Conservation (phyloP, 257 asterid species). For the Solanum neorickii region DNA sequence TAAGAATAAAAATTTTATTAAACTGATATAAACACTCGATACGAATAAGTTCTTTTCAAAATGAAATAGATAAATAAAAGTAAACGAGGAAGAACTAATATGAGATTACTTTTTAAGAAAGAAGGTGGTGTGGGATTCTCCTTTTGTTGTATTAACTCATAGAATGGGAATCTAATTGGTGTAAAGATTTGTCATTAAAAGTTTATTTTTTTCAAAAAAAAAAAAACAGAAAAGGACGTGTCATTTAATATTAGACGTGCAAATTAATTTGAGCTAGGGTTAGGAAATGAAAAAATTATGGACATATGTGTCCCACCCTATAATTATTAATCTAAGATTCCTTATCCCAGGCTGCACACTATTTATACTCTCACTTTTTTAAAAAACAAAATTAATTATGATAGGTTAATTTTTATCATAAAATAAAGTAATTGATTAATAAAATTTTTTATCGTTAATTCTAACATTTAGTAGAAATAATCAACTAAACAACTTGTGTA, state of each 20-base stretch:
- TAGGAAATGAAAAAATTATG: neutral
- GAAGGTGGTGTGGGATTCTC: conserved; percentile 3
- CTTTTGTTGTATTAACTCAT: neutral
- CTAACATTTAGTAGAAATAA: neutral
- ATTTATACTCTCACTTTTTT: neutral
- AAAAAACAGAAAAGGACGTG: neutral
- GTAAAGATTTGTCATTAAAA: conserved; percentile 1
- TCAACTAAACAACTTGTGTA: neutral
- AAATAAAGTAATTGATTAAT: too few species aligned
- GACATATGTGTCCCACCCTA: conserved; percentile 6
- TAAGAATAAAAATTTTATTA: too few species aligned
- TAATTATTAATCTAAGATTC: neutral
- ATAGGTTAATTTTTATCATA: too few species aligned
- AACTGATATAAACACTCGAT: too few species aligned
- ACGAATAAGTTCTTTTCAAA: fast-evolving
- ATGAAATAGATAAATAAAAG: too few species aligned
- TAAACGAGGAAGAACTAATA: too few species aligned
- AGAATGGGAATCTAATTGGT: conserved; percentile 18
- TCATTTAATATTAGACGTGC: neutral
- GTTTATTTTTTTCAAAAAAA: neutral
- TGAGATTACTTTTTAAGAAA: neutral
- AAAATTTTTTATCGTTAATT: neutral
- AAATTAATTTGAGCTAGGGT: neutral
- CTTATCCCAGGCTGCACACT: neutral
- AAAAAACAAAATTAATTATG: too few species aligned